Percentiles rank a stretch among this genome's conserved stretches.
Conservation (phyloP, 805 yeast genomes). For the Dipodascopsis uninucleata region DNA sequence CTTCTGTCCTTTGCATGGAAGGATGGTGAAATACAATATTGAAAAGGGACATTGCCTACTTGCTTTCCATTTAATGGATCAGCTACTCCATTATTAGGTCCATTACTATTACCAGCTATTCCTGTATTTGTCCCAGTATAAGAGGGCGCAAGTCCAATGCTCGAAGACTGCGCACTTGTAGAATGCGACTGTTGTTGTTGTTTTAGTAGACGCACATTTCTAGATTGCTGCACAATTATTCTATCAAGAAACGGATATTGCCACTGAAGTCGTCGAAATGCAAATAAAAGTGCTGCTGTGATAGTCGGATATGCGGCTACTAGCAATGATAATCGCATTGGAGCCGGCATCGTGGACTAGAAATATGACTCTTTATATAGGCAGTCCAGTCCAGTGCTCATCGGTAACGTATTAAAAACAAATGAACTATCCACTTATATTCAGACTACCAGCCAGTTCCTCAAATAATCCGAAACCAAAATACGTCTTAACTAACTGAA, state of each 20-base stretch:
- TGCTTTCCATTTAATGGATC: too few species aligned
- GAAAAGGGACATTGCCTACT: constrained; percentile 7
- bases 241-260: constrained; percentile 24
- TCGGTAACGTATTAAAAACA: too few species aligned
- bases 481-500: too few species aligned
- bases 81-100: too few species aligned
- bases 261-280: constrained; percentile 20
- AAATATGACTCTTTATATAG: constrained; percentile 1
- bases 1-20: constrained; percentile 18
- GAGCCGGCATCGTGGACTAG: constrained; percentile 14
- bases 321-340: constrained; percentile 21
- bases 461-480: too few species aligned
- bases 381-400: too few species aligned
- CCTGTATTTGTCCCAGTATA: too few species aligned
- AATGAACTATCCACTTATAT: too few species aligned
- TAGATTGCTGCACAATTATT: constrained; percentile 14
- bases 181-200: constrained; percentile 8
- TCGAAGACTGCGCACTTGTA: constrained; percentile 7
- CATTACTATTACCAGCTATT: too few species aligned
- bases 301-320: constrained; percentile 27
- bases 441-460: too few species aligned
- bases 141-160: constrained; percentile 16
- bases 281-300: constrained; percentile 25
- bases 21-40: constrained; percentile 15
- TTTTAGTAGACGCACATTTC: constrained; percentile 9